These are phyloP conservation scores for Melastoma candidum DNA, from an alignment of 441 rosid genomes.

Conservation along the genomic window DNA sequence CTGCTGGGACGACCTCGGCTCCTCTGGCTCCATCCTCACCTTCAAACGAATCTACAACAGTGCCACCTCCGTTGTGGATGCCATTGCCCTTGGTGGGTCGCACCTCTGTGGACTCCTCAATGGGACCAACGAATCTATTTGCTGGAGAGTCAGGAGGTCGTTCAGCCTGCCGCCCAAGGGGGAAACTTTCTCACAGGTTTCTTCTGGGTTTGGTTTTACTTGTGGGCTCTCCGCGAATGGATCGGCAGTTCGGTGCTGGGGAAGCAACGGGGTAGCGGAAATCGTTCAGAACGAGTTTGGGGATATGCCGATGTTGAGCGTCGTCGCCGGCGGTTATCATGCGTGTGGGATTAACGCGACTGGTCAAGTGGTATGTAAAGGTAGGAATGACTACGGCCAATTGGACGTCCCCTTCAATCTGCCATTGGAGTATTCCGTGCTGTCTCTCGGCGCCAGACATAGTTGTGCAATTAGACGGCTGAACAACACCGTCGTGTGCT, in stretches of 20 bases:
- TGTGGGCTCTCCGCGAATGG: conserved; percentile 7
- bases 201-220: conserved; percentile 17
- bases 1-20: conserved; percentile 15
- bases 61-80: conserved; percentile 4
- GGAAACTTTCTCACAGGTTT: conserved; percentile 6
- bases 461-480: conserved; percentile 10
- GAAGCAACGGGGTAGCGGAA: conserved; percentile 1
- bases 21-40: background rate
- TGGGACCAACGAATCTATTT: conserved; percentile 2
- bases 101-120: conserved; percentile 13
- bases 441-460: conserved; percentile 14
- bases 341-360: conserved; percentile 13
- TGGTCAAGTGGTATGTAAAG: conserved; percentile 15
- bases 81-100: conserved; percentile 13
- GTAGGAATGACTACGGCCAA: conserved; percentile 12
- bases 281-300: background rate
- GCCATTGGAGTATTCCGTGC: conserved; percentile 1
- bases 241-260: conserved; percentile 9
- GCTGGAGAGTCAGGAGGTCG: conserved; percentile 9
- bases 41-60: conserved; percentile 10
- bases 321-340: conserved; percentile 9
- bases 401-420: conserved; percentile 13
- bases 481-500: conserved; percentile 14
- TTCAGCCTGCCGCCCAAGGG: conserved; percentile 1
- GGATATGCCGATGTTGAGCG: background rate